phyloP scores from a whole-genome alignment of 2,329 filamentous ascomycete species.

The Allantophomopsis lycopodina region DNA sequence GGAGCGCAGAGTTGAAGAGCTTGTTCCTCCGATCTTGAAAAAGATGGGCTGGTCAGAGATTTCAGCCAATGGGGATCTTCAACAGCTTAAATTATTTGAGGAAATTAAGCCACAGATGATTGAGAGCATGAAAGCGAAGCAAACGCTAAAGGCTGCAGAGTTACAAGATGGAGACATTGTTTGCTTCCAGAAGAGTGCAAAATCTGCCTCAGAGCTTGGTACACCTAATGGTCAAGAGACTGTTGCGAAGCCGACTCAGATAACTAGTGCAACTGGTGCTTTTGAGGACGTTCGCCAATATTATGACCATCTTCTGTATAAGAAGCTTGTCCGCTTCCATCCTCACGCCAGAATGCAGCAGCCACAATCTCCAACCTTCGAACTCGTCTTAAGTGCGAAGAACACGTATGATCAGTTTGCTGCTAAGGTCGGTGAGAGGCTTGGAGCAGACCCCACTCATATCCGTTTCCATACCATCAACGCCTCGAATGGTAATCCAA shows the following conservation, averaged over 20 bases:
- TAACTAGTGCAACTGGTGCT: slow-evolving; percentile 24
- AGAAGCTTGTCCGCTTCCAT: slow-evolving; percentile 64
- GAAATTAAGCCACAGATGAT: slow-evolving; percentile 99
- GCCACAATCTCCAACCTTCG: slow-evolving; percentile 47
- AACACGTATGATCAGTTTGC: slow-evolving; percentile 81
- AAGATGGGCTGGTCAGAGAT: slow-evolving; percentile 80
- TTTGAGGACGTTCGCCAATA: slow-evolving; percentile 68
- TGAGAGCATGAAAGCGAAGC: slow-evolving; percentile 82
- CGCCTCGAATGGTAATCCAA: slow-evolving; percentile 60
- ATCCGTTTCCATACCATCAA: slow-evolving; percentile 86
- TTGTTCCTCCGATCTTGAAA: slow-evolving; percentile 63
- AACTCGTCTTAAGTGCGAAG: slow-evolving; percentile 70
- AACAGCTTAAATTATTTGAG: slow-evolving; percentile 64
- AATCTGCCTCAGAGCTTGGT: slow-evolving; percentile 21
- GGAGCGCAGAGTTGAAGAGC: slow-evolving; percentile 76
- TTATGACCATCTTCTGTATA: slow-evolving; percentile 87
- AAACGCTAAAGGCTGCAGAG: slow-evolving; percentile 79
- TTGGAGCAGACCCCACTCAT: slow-evolving; percentile 72
- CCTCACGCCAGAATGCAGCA: slow-evolving; percentile 48
- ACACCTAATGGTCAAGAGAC: slow-evolving; percentile 9
- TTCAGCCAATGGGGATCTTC: slow-evolving; percentile 44
- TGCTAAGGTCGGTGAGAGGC: slow-evolving; percentile 65
- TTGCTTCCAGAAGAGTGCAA: slow-evolving; percentile 65
- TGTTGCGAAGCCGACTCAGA: too few relatives aligned
- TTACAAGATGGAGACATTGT: slow-evolving; percentile 96